phyloP scores from a whole-genome alignment of 106 monocot species.

The Posidonia australis region DNA sequence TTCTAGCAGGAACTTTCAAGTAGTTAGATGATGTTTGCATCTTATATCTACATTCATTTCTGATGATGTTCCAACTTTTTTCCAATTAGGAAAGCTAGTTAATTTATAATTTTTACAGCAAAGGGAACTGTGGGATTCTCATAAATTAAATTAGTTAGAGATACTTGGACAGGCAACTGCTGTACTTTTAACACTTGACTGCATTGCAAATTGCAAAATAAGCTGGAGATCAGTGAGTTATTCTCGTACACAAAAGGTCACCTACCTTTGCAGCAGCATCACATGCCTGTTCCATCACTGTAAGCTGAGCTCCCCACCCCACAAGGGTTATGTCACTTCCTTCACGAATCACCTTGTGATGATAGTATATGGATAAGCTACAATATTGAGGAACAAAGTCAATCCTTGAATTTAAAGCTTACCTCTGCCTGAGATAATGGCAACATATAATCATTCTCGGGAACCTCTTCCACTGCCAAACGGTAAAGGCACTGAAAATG shows the following conservation, averaged over 20 bases:
- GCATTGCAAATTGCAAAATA: too few relatives aligned
- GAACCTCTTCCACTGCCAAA: constrained; percentile 91
- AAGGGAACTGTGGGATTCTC: too few relatives aligned
- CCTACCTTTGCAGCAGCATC: constrained; percentile 78
- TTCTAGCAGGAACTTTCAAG: too few relatives aligned
- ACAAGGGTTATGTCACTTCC: constrained; percentile 94
- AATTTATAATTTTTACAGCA: too few relatives aligned
- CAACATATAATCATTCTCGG: constrained; percentile 86
- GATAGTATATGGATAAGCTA: background rate
- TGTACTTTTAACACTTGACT: too few relatives aligned
- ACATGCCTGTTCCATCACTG: constrained; percentile 84
- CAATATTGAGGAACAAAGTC: background rate
- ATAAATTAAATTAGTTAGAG: too few relatives aligned
- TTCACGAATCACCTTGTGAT: constrained; percentile 63
- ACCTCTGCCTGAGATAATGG: constrained; percentile 95
- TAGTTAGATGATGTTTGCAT: too few relatives aligned
- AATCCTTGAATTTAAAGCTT: background rate
- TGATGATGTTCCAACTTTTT: too few relatives aligned
- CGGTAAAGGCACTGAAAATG: constrained; percentile 74
- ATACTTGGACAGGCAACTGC: too few relatives aligned
- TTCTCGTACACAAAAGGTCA: background rate
- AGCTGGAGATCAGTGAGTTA: too few relatives aligned
- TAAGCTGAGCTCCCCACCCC: constrained; percentile 96
- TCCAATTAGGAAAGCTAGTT: too few relatives aligned
- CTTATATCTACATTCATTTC: too few relatives aligned